These are phyloP conservation scores for Vachellia collinsii DNA, from an alignment of 306 rosid species.

Conservation along the genomic window DNA sequence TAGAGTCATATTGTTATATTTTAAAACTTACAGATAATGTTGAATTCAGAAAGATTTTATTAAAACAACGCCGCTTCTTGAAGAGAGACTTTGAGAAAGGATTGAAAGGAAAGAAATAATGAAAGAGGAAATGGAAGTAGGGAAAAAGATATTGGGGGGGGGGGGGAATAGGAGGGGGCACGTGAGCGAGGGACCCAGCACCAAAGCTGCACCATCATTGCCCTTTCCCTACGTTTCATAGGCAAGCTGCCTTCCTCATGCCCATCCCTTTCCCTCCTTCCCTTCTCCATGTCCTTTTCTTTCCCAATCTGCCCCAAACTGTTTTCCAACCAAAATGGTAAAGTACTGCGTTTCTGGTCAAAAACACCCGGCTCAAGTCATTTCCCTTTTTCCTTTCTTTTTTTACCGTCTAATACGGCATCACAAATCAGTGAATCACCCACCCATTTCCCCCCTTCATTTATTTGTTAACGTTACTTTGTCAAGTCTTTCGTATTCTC, in stretches of 20 bases:
- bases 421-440: background rate
- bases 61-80: too few relatives aligned
- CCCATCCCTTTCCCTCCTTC: background rate
- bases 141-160: background rate
- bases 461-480: background rate
- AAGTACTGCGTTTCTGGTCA: background rate
- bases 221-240: slow-evolving; percentile 39
- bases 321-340: background rate
- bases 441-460: background rate
- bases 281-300: background rate
- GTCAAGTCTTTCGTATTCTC: background rate
- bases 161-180: slow-evolving; percentile 7
- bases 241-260: slow-evolving; percentile 23
- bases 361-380: background rate
- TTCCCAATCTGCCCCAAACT: background rate
- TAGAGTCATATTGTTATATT: too few relatives aligned
- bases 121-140: background rate
- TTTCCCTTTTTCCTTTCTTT: background rate
- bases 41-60: too few relatives aligned
- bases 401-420: background rate
- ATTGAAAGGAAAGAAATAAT: background rate
- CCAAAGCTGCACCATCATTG: slow-evolving; percentile 48
- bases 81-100: too few relatives aligned
- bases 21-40: too few relatives aligned
- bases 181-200: slow-evolving; percentile 65